A percentile compares a stretch with the other conserved stretches of the same genome.
These are phyloP conservation scores for Thalassiosira livingstoniorum DNA, from an alignment of 352 stramenopile species.

Conservation along the genomic window DNA sequence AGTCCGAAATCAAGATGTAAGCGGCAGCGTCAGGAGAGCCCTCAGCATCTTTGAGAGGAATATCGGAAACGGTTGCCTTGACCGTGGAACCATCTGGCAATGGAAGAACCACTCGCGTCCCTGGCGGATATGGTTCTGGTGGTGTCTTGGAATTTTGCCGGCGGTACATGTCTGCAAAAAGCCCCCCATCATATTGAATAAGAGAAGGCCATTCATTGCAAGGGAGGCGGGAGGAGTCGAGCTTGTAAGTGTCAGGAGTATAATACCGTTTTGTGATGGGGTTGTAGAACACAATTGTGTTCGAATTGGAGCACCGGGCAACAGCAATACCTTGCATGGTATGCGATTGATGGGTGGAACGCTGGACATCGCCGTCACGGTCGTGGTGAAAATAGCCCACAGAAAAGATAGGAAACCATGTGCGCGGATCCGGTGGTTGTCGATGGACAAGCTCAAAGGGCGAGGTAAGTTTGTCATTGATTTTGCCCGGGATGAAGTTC, in stretches of 20 bases:
- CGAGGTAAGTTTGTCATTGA: conserved; percentile 1
- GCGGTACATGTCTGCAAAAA: background rate
- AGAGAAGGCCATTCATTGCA: background rate
- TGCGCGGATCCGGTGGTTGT: background rate
- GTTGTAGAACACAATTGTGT: background rate
- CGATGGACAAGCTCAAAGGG: conserved; percentile 3
- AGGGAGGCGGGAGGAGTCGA: background rate
- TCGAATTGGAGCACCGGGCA: background rate
- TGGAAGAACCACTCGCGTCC: background rate
- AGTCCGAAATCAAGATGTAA: background rate
- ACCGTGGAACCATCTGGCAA: background rate
- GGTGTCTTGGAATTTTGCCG: background rate
- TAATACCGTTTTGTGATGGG: conserved; percentile 1
- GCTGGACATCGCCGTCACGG: background rate
- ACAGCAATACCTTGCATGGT: conserved; percentile 1
- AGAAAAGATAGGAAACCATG: conserved; percentile 1
- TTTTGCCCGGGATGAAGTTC: background rate
- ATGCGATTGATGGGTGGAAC: background rate
- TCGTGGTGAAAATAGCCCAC: background rate
- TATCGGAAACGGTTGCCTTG: background rate
- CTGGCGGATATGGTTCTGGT: background rate
- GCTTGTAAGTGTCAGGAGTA: background rate
- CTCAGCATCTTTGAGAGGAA: background rate
- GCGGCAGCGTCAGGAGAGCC: background rate
- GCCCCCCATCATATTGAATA: background rate